phyloP scores from a whole-genome alignment of 2,329 filamentous ascomycete species.

The Fonsecaea erecta region DNA sequence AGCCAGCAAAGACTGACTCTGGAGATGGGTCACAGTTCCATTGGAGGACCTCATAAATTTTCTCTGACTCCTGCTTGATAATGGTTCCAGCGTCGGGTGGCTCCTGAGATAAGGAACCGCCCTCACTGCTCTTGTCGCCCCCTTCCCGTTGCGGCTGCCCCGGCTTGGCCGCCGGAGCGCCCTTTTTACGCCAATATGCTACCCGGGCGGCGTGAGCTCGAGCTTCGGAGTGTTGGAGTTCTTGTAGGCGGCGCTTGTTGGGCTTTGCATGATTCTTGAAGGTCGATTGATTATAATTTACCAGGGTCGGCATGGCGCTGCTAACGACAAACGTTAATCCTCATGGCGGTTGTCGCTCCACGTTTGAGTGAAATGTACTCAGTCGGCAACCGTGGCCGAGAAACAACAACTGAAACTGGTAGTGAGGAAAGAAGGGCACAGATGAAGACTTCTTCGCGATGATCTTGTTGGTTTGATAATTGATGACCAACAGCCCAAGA shows the following conservation, averaged over 20 bases:
- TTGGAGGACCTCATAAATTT: neutral
- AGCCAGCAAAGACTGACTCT: neutral
- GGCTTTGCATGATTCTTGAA: slow-evolving; percentile 24
- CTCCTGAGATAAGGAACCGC: slow-evolving; percentile 3
- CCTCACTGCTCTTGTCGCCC: slow-evolving; percentile 1
- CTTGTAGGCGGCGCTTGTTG: slow-evolving; percentile 31
- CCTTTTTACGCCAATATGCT: slow-evolving; percentile 29
- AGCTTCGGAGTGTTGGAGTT: slow-evolving; percentile 32
- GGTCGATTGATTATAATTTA: slow-evolving; percentile 30
- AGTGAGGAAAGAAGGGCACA: neutral
- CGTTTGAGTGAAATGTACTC: neutral
- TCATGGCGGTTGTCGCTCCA: neutral
- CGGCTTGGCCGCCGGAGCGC: neutral
- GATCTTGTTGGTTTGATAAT: neutral
- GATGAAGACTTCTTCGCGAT: neutral
- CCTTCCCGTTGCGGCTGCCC: neutral
- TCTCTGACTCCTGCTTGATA: slow-evolving; percentile 8
- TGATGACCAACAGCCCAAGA: neutral
- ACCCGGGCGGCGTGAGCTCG: slow-evolving; percentile 31
- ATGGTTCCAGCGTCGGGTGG: neutral
- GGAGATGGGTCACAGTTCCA: neutral
- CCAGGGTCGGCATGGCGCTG: slow-evolving; percentile 24
- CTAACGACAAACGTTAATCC: neutral
- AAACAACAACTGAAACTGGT: neutral
- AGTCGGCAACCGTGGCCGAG: neutral